Conservation (phyloP, 768 basidiomycete genomes). For the Collybiopsis luxurians region DNA sequence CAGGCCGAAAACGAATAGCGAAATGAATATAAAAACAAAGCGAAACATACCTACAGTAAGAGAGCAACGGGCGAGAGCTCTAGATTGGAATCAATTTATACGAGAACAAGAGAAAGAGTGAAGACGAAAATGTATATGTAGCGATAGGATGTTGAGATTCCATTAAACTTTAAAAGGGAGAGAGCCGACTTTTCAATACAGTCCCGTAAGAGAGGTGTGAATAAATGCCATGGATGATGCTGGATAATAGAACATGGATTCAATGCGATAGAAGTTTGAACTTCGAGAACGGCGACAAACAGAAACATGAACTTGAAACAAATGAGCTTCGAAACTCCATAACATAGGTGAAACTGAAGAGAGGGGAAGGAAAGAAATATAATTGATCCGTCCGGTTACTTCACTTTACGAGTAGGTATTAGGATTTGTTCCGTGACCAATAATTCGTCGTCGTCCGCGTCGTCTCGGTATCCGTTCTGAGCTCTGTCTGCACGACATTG, state of each 20-base stretch:
- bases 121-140: neutral
- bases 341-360: neutral
- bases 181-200: neutral
- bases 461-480: conserved; percentile 12
- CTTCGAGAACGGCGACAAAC: neutral
- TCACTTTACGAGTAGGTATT: neutral
- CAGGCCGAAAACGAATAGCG: neutral
- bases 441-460: conserved; percentile 12
- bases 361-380: neutral
- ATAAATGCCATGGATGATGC: neutral
- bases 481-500: conserved; percentile 41
- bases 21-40: conserved; percentile 3
- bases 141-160: conserved; percentile 2
- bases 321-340: neutral
- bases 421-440: neutral
- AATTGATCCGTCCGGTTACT: neutral
- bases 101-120: neutral
- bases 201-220: neutral
- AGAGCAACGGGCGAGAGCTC: neutral
- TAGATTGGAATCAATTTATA: neutral
- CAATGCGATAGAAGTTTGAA: neutral
- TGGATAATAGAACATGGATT: conserved; percentile 2
- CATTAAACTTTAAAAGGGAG: too few relatives aligned
- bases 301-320: neutral
- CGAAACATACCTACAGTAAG: conserved; percentile 3